Evolutionary conservation across 1,284 basidiomycete genomes (phyloP), one percentile per base, ranked within the genome.

Genomic region (Cryptococcus sp.): DNA sequence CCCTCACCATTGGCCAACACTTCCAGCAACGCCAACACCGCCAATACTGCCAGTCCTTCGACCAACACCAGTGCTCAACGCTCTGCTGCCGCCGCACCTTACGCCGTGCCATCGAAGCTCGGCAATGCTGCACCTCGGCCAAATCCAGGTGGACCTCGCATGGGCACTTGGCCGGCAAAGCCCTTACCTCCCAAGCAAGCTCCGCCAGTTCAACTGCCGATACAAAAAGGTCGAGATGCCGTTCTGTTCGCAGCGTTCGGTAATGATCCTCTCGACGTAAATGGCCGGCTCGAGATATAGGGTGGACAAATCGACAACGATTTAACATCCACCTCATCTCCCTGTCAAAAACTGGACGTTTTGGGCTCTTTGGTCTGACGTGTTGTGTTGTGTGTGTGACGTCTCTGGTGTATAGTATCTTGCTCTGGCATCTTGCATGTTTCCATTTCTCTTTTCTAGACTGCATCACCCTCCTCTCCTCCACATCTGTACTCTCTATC

Each of bases 91-190:
- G 41, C n/a, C 10, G 47, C 47, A 22, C 47, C 47, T 2, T 48
- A 48, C 21, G 33, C 40, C 4, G 34, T 48, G 9, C 47, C 47
- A 12, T 23, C 16, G 4, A 48, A 48, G 22, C 14, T 42, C 4
- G 38, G 14, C 19, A 14, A 21, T 16, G 22, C 12, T 19, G 36
- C 26, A 6, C 11, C 45, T 25, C 45, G 33, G 23, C 35, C 35
- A 10, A 31, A 23, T 10, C 22, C 39, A 5, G 32, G 14, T 21
- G 40, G 32, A 19, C 47, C 47, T 6, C 21, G 41, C 18, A 48
- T 48, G 47, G 47, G 47, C 28, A 48, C 41, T 18, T 48, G 40
- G 40, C 47, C 47, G 11, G 38, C 40, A 5, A 43, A 48, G 24
- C 46, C 46, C 3, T 28, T 23, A 14, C 40, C 40, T 12, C 41